phyloP scores from a whole-genome alignment of 495 filamentous ascomycete species.

The Lophium mytilinum region DNA sequence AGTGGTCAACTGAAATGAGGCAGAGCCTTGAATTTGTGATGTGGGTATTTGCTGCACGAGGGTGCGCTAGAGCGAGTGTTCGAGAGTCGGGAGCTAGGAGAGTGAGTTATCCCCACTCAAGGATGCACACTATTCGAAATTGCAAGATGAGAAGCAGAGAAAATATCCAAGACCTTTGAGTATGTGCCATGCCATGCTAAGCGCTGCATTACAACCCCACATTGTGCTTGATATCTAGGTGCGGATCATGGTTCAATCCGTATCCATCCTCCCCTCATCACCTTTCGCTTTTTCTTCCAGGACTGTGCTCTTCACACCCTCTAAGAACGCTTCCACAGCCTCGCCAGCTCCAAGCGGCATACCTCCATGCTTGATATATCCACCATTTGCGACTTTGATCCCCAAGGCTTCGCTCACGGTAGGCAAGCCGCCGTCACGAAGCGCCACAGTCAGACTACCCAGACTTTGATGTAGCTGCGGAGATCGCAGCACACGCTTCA shows the following conservation, averaged over 20 bases:
- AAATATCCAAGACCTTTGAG: no score
- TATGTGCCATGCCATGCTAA: no score
- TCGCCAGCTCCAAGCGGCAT: slow-evolving; percentile 83
- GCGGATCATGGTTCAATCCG: background rate
- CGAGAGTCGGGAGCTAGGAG: no score
- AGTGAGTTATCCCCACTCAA: no score
- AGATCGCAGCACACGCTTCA: slow-evolving; percentile 76
- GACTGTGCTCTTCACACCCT: slow-evolving; percentile 73
- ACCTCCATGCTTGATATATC: slow-evolving; percentile 60
- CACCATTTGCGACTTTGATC: slow-evolving; percentile 72
- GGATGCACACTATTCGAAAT: no score
- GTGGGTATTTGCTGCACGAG: no score
- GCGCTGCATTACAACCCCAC: no score
- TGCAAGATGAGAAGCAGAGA: no score
- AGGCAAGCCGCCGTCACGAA: slow-evolving; percentile 87
- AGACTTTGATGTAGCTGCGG: slow-evolving; percentile 88
- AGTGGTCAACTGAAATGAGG: no score
- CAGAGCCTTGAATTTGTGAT: no score
- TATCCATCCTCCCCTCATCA: slow-evolving; percentile 20
- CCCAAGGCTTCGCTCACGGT: slow-evolving; percentile 79
- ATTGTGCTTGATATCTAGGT: no score
- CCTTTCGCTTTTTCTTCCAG: slow-evolving; percentile 45
- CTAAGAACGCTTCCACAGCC: slow-evolving; percentile 82
- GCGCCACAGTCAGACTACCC: slow-evolving; percentile 71
- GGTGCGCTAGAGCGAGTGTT: no score